A percentile compares a stretch with the other conserved stretches of the same genome.
These are phyloP conservation scores for Hansenula lynferdii DNA, from an alignment of 1,139 yeast species.

Conservation along the genomic window DNA sequence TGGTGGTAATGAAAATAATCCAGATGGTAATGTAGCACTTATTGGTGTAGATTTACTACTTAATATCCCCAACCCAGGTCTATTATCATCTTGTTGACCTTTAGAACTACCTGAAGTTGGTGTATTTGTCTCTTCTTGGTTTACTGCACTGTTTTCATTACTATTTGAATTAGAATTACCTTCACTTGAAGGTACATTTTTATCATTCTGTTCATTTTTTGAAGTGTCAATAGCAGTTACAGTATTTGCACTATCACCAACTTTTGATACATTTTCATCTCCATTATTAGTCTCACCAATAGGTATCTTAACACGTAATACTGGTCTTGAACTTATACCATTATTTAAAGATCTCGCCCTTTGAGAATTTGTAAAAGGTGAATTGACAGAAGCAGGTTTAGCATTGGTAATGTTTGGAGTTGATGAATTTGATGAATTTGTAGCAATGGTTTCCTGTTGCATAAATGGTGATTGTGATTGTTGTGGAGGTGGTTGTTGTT, in stretches of 20 bases:
- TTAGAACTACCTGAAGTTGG: conserved; percentile 1
- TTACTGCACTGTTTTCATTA: background rate
- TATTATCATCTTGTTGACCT: background rate
- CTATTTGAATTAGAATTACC: background rate
- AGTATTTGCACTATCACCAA: conserved; percentile 31
- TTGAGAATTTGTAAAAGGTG: conserved; percentile 8
- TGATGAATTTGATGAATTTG: conserved; percentile 1
- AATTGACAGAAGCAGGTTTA: background rate
- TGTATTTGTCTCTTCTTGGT: background rate
- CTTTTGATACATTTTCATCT: background rate
- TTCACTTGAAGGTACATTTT: background rate
- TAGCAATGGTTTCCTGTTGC: background rate
- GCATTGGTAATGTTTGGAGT: conserved; percentile 9
- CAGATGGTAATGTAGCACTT: conserved; percentile 25
- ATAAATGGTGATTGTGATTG: conserved; percentile 4
- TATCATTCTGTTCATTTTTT: conserved; percentile 7
- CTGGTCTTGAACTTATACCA: conserved; percentile 33
- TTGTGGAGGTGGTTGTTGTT: conserved; percentile 9
- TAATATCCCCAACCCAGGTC: conserved; percentile 15
- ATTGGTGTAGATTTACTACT: conserved; percentile 24
- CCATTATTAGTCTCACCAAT: conserved; percentile 9
- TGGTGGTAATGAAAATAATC: conserved; percentile 20
- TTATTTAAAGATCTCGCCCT: conserved; percentile 16
- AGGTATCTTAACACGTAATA: conserved; percentile 48
- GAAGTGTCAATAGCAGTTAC: conserved; percentile 35